These are phyloP conservation scores for Aspergillus incahuasiensis DNA, from an alignment of 495 filamentous ascomycete genomes.

Conservation along the genomic window DNA sequence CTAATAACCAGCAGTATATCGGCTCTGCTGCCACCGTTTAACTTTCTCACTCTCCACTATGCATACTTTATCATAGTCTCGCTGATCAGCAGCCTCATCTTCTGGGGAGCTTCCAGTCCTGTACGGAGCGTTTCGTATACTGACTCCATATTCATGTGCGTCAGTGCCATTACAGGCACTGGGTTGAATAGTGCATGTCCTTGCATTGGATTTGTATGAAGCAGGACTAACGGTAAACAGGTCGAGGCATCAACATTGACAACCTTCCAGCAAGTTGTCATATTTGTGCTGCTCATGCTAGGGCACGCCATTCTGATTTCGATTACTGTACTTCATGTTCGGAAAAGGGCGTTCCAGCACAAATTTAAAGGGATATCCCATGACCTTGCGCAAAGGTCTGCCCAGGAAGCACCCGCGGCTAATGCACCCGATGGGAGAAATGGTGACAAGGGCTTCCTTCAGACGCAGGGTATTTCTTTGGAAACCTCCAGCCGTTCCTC, in stretches of 20 bases:
- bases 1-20: slow-evolving; percentile 22
- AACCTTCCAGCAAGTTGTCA: slow-evolving; percentile 70
- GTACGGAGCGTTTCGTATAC: slow-evolving; percentile 61
- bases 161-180: slow-evolving; percentile 77
- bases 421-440: not conserved
- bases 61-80: slow-evolving; percentile 67
- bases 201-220: not conserved
- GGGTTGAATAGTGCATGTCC: slow-evolving; percentile 63
- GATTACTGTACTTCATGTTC: slow-evolving; percentile 45
- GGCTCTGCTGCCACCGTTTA: slow-evolving; percentile 44
- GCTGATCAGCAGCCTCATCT: slow-evolving; percentile 63
- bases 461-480: not conserved
- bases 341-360: slow-evolving; percentile 66
- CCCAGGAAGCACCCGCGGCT: slow-evolving; percentile 9
- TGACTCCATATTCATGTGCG: slow-evolving; percentile 70
- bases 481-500: slow-evolving; percentile 1
- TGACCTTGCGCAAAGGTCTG: slow-evolving; percentile 25
- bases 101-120: slow-evolving; percentile 65
- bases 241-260: slow-evolving; percentile 66
- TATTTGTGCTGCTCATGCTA: slow-evolving; percentile 68
- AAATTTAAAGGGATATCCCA: slow-evolving; percentile 58
- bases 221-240: slow-evolving; percentile 16
- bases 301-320: slow-evolving; percentile 56
- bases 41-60: slow-evolving; percentile 78
- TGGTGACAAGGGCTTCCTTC: not conserved